Percentiles rank a stretch among this genome's conserved stretches.
phyloP scores from a whole-genome alignment of 108 stramenopile genomes.

The Aurantiochytrium sp. region DNA sequence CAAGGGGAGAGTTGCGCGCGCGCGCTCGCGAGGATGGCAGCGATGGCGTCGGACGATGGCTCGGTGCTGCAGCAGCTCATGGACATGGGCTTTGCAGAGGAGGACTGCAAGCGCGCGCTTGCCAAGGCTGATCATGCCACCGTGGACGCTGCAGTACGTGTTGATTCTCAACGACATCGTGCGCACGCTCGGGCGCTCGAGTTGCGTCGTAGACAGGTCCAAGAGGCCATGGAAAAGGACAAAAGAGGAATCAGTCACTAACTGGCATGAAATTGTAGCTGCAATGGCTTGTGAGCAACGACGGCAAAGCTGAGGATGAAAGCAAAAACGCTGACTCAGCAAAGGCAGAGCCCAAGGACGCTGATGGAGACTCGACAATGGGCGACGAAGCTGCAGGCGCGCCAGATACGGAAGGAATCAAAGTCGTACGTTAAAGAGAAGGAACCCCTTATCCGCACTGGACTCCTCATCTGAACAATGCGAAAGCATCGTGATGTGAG shows the following conservation, averaged over 20 bases:
- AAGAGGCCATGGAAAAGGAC: slow-evolving; percentile 8
- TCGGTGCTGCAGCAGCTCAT: slow-evolving; percentile 16
- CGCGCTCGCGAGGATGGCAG: background rate
- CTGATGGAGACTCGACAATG: slow-evolving; percentile 7
- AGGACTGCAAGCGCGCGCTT: background rate
- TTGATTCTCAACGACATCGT: background rate
- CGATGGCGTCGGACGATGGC: slow-evolving; percentile 18
- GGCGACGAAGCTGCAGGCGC: background rate
- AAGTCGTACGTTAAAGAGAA: background rate
- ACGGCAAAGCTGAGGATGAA: slow-evolving; percentile 32
- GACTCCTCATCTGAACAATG: background rate
- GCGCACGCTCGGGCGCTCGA: background rate
- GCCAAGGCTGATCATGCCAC: background rate
- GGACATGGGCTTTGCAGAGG: slow-evolving; percentile 19
- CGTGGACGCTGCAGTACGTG: slow-evolving; percentile 20
- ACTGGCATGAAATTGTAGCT: slow-evolving; percentile 24
- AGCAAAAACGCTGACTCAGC: too few species aligned
- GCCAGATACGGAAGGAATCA: background rate
- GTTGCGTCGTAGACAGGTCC: too few species aligned
- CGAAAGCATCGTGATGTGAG: too few species aligned
- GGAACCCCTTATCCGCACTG: background rate
- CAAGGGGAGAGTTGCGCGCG: too few species aligned
- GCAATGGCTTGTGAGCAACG: slow-evolving; percentile 40
- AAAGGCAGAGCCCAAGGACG: background rate
- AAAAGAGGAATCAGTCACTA: slow-evolving; percentile 18